Evolutionary conservation across 139 green algal genomes (phyloP).

Genomic region (Volvox reticuliferus): DNA sequence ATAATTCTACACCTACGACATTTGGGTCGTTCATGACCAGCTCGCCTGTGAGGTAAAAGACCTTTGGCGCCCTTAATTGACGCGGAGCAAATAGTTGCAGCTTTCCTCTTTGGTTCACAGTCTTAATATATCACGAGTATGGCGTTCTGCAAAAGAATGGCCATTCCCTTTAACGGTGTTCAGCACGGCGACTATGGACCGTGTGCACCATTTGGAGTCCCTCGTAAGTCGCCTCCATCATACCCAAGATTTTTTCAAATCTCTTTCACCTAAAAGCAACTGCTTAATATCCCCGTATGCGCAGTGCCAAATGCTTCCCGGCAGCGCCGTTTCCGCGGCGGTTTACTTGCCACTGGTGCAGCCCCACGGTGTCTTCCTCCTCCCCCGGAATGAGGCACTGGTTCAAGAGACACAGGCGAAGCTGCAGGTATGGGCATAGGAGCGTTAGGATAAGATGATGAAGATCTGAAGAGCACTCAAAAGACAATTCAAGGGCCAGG

Average conservation of each 20-base stretch:
- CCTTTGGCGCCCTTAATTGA: background rate
- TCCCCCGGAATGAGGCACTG: background rate
- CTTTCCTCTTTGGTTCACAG: background rate
- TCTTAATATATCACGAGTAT: conserved; percentile 22
- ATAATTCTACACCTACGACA: background rate
- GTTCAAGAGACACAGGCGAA: background rate
- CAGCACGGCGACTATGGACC: conserved; percentile 51
- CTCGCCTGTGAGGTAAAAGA: conserved; percentile 7
- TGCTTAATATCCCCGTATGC: no score
- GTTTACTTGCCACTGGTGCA: conserved; percentile 29
- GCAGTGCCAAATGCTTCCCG: conserved; percentile 3
- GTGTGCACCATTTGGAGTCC: conserved; percentile 55
- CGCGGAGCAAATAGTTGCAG: background rate
- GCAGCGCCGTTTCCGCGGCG: background rate
- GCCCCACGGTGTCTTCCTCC: background rate
- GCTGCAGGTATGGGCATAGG: background rate
- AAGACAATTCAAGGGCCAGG: no score
- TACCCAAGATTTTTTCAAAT: background rate
- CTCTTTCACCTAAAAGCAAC: no score
- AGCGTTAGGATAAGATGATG: no score
- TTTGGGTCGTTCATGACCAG: conserved; percentile 21
- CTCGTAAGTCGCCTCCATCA: conserved; percentile 15
- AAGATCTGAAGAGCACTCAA: no score
- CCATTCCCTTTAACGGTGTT: conserved; percentile 46
- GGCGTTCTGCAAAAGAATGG: background rate